These are phyloP conservation scores for Cladosporium sp. DNA, from an alignment of 2,329 filamentous ascomycete genomes.

Conservation along the genomic window DNA sequence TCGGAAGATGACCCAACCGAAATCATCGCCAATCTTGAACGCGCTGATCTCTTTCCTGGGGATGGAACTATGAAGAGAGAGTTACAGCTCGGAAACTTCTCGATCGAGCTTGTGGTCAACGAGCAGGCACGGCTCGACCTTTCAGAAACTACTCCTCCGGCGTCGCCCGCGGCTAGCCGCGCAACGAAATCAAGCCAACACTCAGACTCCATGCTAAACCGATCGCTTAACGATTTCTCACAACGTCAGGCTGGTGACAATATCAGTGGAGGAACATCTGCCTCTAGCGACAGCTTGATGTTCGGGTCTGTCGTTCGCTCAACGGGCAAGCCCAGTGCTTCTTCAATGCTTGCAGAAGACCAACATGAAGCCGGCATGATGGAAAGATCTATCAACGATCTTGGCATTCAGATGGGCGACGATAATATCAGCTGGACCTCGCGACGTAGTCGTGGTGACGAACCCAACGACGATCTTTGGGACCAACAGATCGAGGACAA, in stretches of 20 bases:
- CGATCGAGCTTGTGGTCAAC: conserved; percentile 26
- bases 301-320: not conserved
- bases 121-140: conserved; percentile 20
- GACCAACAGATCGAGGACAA: conserved; percentile 28
- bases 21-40: not conserved
- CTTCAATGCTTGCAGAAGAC: not conserved
- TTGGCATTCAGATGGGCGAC: conserved; percentile 33
- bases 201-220: conserved; percentile 3
- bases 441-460: conserved; percentile 25
- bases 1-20: not conserved
- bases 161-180: conserved; percentile 13
- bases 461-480: conserved; percentile 28
- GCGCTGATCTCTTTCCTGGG: not conserved
- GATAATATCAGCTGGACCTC: conserved; percentile 35
- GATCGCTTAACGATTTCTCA: not conserved
- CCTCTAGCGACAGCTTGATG: not conserved
- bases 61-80: conserved; percentile 10
- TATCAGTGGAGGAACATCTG: not conserved
- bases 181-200: conserved; percentile 9
- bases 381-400: conserved; percentile 1
- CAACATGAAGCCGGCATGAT: not conserved
- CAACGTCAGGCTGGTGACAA: not conserved
- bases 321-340: not conserved
- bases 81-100: conserved; percentile 23
- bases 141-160: conserved; percentile 16